Conservation (phyloP, 805 yeast genomes). For the Starmerella apis region DNA sequence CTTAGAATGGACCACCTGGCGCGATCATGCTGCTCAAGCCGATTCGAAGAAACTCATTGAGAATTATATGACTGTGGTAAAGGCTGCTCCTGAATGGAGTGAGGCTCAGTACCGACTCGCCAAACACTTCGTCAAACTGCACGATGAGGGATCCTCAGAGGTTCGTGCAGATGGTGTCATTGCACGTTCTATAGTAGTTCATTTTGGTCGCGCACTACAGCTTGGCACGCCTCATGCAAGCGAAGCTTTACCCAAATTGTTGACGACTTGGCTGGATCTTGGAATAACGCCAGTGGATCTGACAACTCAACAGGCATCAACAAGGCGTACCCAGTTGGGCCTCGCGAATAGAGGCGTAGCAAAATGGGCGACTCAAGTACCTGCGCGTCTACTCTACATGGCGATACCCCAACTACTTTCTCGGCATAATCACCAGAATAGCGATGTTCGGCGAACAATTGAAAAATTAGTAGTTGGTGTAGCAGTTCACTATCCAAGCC, state of each 20-base stretch:
- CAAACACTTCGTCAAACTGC: conserved; percentile 61
- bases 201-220: conserved; percentile 50
- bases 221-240: conserved; percentile 56
- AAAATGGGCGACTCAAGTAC: conserved; percentile 17
- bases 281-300: conserved; percentile 14
- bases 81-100: conserved; percentile 52
- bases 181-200: conserved; percentile 45
- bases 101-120: conserved; percentile 75
- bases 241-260: conserved; percentile 79
- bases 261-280: conserved; percentile 64
- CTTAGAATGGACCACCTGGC: conserved; percentile 76
- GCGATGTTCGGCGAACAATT: conserved; percentile 46
- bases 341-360: conserved; percentile 14
- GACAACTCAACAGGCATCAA: neutral
- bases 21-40: conserved; percentile 74
- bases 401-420: conserved; percentile 81
- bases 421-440: conserved; percentile 56
- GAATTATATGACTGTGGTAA: conserved; percentile 53
- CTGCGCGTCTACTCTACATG: conserved; percentile 45
- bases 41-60: conserved; percentile 60
- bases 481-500: conserved; percentile 59
- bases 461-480: conserved; percentile 48
- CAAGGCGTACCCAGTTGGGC: conserved; percentile 12
- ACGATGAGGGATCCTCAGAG: conserved; percentile 38
- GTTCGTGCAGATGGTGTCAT: conserved; percentile 33